Evolutionary conservation across 106 monocot genomes (phyloP), one percentile per base, ranked within the genome.

Genomic region (Xerophyta viscosa): DNA sequence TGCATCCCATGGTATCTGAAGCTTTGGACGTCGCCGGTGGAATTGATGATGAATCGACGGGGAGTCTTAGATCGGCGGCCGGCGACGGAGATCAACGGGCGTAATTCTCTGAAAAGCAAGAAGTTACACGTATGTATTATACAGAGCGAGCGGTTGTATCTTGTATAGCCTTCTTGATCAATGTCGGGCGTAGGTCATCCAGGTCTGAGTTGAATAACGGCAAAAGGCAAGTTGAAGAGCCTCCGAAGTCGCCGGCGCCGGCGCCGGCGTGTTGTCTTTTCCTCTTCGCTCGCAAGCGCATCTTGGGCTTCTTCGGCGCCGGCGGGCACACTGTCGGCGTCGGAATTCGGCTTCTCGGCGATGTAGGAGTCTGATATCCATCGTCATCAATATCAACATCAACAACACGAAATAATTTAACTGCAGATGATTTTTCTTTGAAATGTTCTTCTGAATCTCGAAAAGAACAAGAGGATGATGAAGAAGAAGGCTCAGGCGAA

Each of bases 351-450:
- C 29, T 29, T 13, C 67, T 33, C 31, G 67, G 67, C 3, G 67
- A 67, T 21, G 67, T 58, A 6, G 67, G 67, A 27, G 67, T 67
- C 2, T 58, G 58, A 37, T 67, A 67, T 19, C 67, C 67, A 31
- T 58, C 67, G 8, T 59, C 67, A 36, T 28, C 48, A 39, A 29
- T 33, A 2, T 44, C 20, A n/a, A n/a, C n/a, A n/a, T n/a, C n/a
- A n/a, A n/a, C n/a, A n/a, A n/a, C n/a, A n/a, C n/a, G n/a, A n/a
- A n/a, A n/a, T n/a, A n/a, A n/a, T 25, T 26, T 12, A 2, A 12
- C n/a, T 43, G 43, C 12, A 43, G 7, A 10, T 15, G 33, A 5
- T 6, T 17, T 17, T 43, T 43, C 43, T 43, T 43, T 8, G 15
- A 15, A 3, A 3, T 13, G 3, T 17, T 43, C 43, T 17, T 14